Conservation (phyloP, 352 stramenopile species). For the Phytophthora palmivora region DNA sequence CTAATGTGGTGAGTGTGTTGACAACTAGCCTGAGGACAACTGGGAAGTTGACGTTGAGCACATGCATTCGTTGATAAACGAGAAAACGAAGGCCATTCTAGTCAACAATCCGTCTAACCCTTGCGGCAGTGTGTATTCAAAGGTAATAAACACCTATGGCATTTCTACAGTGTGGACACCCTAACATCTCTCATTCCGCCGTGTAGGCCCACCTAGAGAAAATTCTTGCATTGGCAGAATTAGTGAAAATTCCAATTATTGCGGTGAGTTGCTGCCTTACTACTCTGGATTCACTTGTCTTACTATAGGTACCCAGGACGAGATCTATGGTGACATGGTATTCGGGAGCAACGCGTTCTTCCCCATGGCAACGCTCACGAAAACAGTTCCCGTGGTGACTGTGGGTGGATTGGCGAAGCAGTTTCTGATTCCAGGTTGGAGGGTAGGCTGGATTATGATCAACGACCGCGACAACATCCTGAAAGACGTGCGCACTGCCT, state of each 20-base stretch:
- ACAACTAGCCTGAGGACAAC: slow-evolving; percentile 73
- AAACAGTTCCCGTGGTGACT: slow-evolving; percentile 81
- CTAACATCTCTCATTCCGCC: not conserved
- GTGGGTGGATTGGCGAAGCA: slow-evolving; percentile 95
- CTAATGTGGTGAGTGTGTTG: not conserved
- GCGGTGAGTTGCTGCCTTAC: slow-evolving; percentile 67
- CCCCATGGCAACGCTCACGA: slow-evolving; percentile 85
- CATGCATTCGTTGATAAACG: slow-evolving; percentile 89
- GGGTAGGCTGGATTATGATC: slow-evolving; percentile 96
- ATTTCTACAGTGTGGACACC: not conserved
- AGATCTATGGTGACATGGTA: slow-evolving; percentile 89
- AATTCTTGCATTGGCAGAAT: slow-evolving; percentile 79
- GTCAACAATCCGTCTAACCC: slow-evolving; percentile 97
- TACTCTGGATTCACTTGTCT: slow-evolving; percentile 2
- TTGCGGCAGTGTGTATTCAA: slow-evolving; percentile 94
- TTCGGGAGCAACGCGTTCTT: slow-evolving; percentile 80
- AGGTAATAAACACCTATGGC: slow-evolving; percentile 42
- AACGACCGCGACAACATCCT: slow-evolving; percentile 89
- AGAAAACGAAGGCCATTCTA: slow-evolving; percentile 92
- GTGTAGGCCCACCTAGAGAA: slow-evolving; percentile 64
- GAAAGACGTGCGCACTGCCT: slow-evolving; percentile 87
- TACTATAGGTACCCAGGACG: slow-evolving; percentile 44
- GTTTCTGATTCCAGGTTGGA: slow-evolving; percentile 95
- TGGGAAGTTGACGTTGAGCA: slow-evolving; percentile 95
- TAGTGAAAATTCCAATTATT: slow-evolving; percentile 93